Percentiles rank a stretch among this genome's conserved stretches.
phyloP scores from a whole-genome alignment of 306 rosid species.

The Quercus ilex region DNA sequence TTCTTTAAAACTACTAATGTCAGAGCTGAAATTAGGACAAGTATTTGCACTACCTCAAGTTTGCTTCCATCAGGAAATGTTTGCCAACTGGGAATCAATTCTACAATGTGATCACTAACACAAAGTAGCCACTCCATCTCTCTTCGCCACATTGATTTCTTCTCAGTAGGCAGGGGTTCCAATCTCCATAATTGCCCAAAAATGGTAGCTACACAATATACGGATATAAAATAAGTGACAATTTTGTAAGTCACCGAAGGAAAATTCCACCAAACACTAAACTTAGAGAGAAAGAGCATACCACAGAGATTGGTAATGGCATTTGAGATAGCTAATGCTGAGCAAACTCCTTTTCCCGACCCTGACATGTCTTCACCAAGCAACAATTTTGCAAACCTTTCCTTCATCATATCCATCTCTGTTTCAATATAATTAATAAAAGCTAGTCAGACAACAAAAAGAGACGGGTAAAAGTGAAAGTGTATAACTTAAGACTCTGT shows the following conservation, averaged over 20 bases:
- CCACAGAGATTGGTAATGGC: conserved; percentile 65
- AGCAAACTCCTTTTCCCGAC: conserved; percentile 56
- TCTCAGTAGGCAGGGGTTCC: conserved; percentile 47
- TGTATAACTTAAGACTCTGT: too few species aligned
- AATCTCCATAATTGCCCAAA: conserved; percentile 63
- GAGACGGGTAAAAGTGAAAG: background rate
- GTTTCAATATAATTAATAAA: background rate
- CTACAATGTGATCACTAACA: conserved; percentile 54
- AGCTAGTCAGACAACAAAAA: background rate
- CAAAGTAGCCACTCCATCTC: conserved; percentile 59
- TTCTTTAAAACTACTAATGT: background rate
- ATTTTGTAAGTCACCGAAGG: background rate
- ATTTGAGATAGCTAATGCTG: conserved; percentile 53
- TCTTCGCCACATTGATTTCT: conserved; percentile 58
- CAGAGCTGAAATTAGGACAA: background rate
- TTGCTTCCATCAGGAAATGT: conserved; percentile 56
- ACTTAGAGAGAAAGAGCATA: conserved; percentile 5
- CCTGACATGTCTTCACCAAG: conserved; percentile 70
- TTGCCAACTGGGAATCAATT: conserved; percentile 50
- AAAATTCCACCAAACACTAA: background rate
- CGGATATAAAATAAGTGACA: background rate
- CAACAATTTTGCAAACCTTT: conserved; percentile 54
- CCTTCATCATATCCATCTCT: conserved; percentile 62
- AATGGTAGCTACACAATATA: conserved; percentile 33
- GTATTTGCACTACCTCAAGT: conserved; percentile 36